phyloP scores from a whole-genome alignment of 2,329 filamentous ascomycete genomes.

The Talaromyces verruculosus region DNA sequence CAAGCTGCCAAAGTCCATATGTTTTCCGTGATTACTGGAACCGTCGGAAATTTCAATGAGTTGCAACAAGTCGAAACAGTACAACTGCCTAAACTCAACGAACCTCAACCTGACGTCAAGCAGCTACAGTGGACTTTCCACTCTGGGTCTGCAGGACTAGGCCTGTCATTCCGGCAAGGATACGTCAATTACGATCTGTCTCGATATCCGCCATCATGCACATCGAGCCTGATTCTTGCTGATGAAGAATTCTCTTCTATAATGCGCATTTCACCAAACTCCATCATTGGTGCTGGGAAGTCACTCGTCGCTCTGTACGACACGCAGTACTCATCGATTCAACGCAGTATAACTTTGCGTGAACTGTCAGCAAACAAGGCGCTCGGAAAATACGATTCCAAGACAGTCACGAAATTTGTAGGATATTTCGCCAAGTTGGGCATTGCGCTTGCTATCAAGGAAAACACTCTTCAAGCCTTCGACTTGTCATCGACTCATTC shows the following conservation, averaged over 20 bases:
- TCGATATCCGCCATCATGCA: constrained; percentile 41
- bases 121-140: constrained; percentile 43
- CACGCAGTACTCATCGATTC: constrained; percentile 49
- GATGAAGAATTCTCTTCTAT: constrained; percentile 42
- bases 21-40: constrained; percentile 38
- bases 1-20: constrained; percentile 41
- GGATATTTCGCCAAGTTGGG: constrained; percentile 47
- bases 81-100: constrained; percentile 35
- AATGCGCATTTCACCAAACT: constrained; percentile 45
- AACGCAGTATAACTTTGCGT: constrained; percentile 41
- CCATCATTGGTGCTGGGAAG: constrained; percentile 43
- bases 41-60: constrained; percentile 33
- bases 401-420: constrained; percentile 38
- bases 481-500: constrained; percentile 41
- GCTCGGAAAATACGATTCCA: constrained; percentile 25
- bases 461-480: constrained; percentile 46
- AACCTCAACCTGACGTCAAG: constrained; percentile 28
- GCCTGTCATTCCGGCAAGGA: constrained; percentile 41
- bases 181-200: constrained; percentile 47
- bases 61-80: constrained; percentile 40
- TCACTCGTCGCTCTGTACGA: constrained; percentile 48
- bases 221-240: constrained; percentile 40
- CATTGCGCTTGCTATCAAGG: constrained; percentile 43
- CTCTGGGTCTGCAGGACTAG: constrained; percentile 40
- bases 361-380: constrained; percentile 32